Evolutionary conservation across 192 early-diverging fungal species (phyloP).

Genomic region (Coemansia sp.): DNA sequence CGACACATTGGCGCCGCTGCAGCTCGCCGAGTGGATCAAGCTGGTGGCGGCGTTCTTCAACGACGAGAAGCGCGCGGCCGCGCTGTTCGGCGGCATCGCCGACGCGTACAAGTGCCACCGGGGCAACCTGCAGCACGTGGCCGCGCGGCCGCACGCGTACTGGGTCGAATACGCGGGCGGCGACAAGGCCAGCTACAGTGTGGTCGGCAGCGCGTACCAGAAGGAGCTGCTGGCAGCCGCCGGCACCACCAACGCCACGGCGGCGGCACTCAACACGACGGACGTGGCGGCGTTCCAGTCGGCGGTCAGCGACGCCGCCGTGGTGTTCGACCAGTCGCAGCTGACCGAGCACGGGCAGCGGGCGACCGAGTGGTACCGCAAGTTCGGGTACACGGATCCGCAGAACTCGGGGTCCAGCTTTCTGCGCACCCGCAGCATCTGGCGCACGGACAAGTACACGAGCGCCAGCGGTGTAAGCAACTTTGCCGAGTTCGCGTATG

Average conservation of each 20-base stretch:
- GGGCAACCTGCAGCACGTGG: slow-evolving; percentile 34
- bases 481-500: slow-evolving; percentile 42
- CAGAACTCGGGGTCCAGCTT: slow-evolving; percentile 30
- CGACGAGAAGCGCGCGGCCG: slow-evolving; percentile 23
- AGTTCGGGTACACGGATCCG: slow-evolving; percentile 40
- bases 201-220: slow-evolving; percentile 52
- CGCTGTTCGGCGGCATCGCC: slow-evolving; percentile 28
- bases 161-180: slow-evolving; percentile 56
- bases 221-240: slow-evolving; percentile 57
- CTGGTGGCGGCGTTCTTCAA: slow-evolving; percentile 38
- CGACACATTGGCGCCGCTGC: slow-evolving; percentile 29
- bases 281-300: slow-evolving; percentile 45
- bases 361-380: slow-evolving; percentile 29
- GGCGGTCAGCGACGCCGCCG: slow-evolving; percentile 55
- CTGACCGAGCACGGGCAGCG: slow-evolving; percentile 29
- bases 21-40: slow-evolving; percentile 48
- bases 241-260: slow-evolving; percentile 57
- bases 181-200: slow-evolving; percentile 54
- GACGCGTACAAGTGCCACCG: slow-evolving; percentile 45
- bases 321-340: slow-evolving; percentile 63
- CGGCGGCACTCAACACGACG: slow-evolving; percentile 23
- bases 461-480: slow-evolving; percentile 28
- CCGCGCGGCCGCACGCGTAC: slow-evolving; percentile 49
- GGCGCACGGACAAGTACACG: slow-evolving; percentile 39
- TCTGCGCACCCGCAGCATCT: slow-evolving; percentile 23